These are phyloP conservation scores for Mycena maculata DNA, from an alignment of 768 basidiomycete species.

Conservation along the genomic window DNA sequence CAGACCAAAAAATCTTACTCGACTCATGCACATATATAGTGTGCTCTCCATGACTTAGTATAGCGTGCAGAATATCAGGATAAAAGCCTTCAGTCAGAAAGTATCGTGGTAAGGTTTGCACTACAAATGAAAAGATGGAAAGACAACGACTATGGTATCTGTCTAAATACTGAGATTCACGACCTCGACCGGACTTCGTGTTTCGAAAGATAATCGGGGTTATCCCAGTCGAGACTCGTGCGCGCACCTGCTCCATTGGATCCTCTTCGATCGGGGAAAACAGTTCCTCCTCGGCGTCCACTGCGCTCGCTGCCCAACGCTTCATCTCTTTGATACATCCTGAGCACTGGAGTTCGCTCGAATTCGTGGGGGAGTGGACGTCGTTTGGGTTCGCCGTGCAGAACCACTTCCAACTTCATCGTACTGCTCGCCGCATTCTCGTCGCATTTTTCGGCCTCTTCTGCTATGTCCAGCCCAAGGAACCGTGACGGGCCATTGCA, in stretches of 20 bases:
- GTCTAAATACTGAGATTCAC: no score
- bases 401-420: conserved; percentile 3
- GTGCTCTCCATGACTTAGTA: no score
- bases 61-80: no score
- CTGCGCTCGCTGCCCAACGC: conserved; percentile 3
- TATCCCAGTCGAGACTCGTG: conserved; percentile 7
- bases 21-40: no score
- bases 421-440: no score
- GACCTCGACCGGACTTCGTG: not conserved
- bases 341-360: not conserved
- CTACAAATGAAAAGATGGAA: no score
- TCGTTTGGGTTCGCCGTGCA: conserved; percentile 13
- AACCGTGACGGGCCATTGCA: conserved; percentile 3
- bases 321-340: not conserved
- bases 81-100: no score
- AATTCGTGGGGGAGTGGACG: conserved; percentile 14
- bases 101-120: no score
- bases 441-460: not conserved
- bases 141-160: no score
- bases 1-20: no score
- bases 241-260: conserved; percentile 6
- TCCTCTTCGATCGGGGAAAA: conserved; percentile 7
- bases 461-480: not conserved
- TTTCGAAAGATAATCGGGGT: conserved; percentile 5
- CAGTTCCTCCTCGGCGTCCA: not conserved